phyloP scores from a whole-genome alignment of 2,329 filamentous ascomycete species.

The Davidsoniella virescens region DNA sequence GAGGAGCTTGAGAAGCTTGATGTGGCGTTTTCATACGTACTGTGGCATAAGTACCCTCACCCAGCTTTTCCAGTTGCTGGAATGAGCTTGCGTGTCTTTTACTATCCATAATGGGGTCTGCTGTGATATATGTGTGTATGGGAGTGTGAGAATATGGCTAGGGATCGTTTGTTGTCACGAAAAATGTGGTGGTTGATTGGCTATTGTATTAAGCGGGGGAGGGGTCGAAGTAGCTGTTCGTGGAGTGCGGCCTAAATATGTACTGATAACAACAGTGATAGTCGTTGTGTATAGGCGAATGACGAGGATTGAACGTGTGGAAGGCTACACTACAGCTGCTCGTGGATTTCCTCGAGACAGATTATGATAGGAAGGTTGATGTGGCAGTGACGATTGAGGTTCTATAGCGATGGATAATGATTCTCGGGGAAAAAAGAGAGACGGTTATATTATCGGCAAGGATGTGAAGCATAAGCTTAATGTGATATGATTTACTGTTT shows the following conservation, averaged over 20 bases:
- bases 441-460: too few relatives aligned
- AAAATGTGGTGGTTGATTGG: neutral
- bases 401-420: too few relatives aligned
- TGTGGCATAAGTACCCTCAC: conserved; percentile 96
- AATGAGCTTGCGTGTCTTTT: conserved; percentile 90
- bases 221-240: neutral
- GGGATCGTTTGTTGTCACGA: neutral
- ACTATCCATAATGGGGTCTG: conserved; percentile 54
- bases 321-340: too few relatives aligned
- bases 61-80: conserved; percentile 97
- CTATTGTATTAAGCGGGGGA: neutral
- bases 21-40: conserved; percentile 32
- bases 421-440: too few relatives aligned
- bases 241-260: neutral
- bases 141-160: neutral
- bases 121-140: neutral
- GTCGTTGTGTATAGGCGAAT: neutral
- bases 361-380: too few relatives aligned
- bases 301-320: too few relatives aligned
- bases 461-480: too few relatives aligned
- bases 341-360: too few relatives aligned
- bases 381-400: too few relatives aligned
- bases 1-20: neutral
- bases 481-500: too few relatives aligned
- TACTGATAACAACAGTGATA: neutral